Evolutionary conservation across 352 stramenopile species (phyloP), one percentile per base, ranked within the genome.

Genomic region (Pythium biforme): DNA sequence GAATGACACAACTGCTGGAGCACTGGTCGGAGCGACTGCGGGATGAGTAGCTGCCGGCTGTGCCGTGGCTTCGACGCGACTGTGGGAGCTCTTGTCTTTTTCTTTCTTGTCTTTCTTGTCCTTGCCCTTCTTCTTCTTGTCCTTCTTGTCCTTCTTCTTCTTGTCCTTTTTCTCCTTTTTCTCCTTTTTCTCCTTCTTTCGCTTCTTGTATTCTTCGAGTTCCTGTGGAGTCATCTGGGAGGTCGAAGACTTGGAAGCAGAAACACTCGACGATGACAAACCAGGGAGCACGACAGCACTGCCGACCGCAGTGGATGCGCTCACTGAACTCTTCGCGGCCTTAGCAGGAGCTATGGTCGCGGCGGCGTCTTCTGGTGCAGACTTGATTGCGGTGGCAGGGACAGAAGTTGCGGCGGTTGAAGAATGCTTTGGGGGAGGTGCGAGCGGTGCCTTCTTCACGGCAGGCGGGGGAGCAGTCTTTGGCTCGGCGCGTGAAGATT

Each of bases 91-190:
- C 45, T 65, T 69, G 49, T 66, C 57, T 19, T 59, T 61, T 31
- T 75, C 66, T 11, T 66, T 72, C 17, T 63, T 20, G 33, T 78
- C 76, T 27, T 72, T 70, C 49, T 79, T 75, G 40, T 90, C 69
- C 53, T 83, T 81, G 31, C 85, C 65, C 62, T 79, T 82, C 17
- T 83, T 76, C 69, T 79, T 78, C 55, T 88, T 76, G 39, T 88
- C 72, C 50, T 82, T 75, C 67, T 89, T 72, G 41, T 85, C 63
- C 46, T 83, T 79, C 33, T 81, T 73, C 20, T 92, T 84, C 43
- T 90, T 81, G 29, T 91, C 78, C 33, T 93, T 81, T 43, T 86
- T 78, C 55, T 84, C 77, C 37, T 92, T 86, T 46, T 86, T 84
- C 26, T 88, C 79, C 48, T 85, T 78, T 12, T 77, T 76, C 19